Conservation (phyloP, 2,329 filamentous ascomycete species). For the Huntiella abstrusa region DNA sequence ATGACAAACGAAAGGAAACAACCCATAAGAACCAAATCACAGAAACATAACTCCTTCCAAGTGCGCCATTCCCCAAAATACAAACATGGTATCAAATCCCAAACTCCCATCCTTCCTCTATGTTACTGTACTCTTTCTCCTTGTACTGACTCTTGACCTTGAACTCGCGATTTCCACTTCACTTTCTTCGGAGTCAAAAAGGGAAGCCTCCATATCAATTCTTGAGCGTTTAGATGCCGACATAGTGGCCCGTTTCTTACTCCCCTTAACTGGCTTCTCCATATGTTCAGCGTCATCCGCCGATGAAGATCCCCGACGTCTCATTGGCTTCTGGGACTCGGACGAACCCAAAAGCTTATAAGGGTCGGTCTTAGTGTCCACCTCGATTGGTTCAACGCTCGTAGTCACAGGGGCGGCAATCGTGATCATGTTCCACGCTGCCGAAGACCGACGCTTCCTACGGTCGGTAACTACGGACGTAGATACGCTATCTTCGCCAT, state of each 20-base stretch:
- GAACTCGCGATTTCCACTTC: neutral
- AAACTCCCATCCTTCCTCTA: constrained; percentile 4
- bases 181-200: neutral
- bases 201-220: constrained; percentile 10
- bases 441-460: constrained; percentile 23
- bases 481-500: constrained; percentile 14
- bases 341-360: constrained; percentile 33
- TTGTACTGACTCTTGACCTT: constrained; percentile 5
- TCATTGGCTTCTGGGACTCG: constrained; percentile 13
- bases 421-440: constrained; percentile 7
- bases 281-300: neutral
- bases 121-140: constrained; percentile 11
- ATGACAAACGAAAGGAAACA: constrained; percentile 5
- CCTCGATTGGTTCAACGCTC: neutral
- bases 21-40: neutral
- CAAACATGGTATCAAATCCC: neutral
- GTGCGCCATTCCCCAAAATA: neutral
- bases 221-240: constrained; percentile 8
- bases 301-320: constrained; percentile 8
- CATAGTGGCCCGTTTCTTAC: constrained; percentile 8
- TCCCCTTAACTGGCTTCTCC: constrained; percentile 4
- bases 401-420: neutral
- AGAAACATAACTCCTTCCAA: constrained; percentile 2
- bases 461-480: constrained; percentile 21
- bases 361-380: constrained; percentile 21